Evolutionary conservation across 1,284 basidiomycete species (phyloP).

Genomic region (Ceratobasidium sp.): DNA sequence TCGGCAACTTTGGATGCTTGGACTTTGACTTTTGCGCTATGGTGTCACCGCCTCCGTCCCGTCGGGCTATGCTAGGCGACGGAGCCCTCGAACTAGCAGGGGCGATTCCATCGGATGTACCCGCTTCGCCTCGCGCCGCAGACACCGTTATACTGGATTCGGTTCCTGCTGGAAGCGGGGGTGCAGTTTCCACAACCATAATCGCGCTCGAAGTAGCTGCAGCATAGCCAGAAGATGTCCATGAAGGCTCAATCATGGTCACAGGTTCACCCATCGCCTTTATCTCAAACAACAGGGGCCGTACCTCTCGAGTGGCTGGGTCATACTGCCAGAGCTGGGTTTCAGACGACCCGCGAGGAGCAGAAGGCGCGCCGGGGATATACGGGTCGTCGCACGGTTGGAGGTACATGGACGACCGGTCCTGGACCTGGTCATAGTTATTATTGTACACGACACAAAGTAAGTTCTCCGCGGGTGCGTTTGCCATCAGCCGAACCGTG

Average conservation of each 20-base stretch:
- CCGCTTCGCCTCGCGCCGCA: neutral
- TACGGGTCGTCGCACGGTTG: slow-evolving; percentile 14
- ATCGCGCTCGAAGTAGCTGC: neutral
- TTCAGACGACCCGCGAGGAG: neutral
- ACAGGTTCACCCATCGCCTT: neutral
- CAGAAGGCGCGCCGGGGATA: neutral
- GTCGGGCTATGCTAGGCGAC: neutral
- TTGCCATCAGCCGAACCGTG: slow-evolving; percentile 19
- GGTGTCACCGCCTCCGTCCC: neutral
- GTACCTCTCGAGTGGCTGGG: slow-evolving; percentile 18
- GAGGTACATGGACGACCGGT: slow-evolving; percentile 18
- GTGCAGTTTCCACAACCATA: slow-evolving; percentile 7
- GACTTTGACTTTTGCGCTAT: neutral
- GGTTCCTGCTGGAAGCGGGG: neutral
- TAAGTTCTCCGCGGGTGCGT: neutral
- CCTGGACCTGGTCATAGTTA: neutral
- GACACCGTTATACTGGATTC: neutral
- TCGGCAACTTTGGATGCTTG: neutral
- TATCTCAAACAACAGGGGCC: neutral
- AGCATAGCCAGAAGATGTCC: neutral
- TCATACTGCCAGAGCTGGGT: slow-evolving; percentile 44
- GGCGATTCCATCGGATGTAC: neutral
- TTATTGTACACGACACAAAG: slow-evolving; percentile 34
- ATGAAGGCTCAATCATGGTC: neutral
- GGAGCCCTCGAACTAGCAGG: neutral